Percentiles rank a stretch among this genome's conserved stretches.
phyloP scores from a whole-genome alignment of 2,329 filamentous ascomycete species.

The Fusarium virguliforme region DNA sequence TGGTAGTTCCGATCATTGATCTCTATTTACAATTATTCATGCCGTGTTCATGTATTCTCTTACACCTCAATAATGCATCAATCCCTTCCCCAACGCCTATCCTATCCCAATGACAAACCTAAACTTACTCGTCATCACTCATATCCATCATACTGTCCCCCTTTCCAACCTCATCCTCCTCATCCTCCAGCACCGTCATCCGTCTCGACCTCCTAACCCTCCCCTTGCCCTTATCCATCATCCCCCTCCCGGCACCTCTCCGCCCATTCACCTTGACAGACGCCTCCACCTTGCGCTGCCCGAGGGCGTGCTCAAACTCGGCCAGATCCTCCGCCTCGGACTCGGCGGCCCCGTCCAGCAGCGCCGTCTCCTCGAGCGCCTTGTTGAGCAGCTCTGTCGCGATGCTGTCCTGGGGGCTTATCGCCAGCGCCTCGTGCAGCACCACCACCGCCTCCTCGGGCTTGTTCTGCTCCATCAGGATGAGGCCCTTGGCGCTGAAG shows the following conservation, averaged over 20 bases:
- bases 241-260: conserved; percentile 36
- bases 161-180: conserved; percentile 57
- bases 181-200: conserved; percentile 54
- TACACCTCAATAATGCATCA: conserved; percentile 13
- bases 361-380: conserved; percentile 76
- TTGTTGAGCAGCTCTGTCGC: conserved; percentile 84
- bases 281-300: conserved; percentile 64
- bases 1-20: not conserved
- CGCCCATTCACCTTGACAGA: conserved; percentile 56
- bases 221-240: conserved; percentile 64
- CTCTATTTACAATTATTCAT: conserved; percentile 15
- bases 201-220: conserved; percentile 57
- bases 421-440: conserved; percentile 87
- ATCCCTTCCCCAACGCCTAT: conserved; percentile 39
- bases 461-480: conserved; percentile 83
- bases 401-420: conserved; percentile 84
- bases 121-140: conserved; percentile 66
- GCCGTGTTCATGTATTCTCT: not conserved
- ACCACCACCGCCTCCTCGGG: conserved; percentile 85
- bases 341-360: conserved; percentile 62
- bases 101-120: conserved; percentile 33
- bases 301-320: conserved; percentile 69
- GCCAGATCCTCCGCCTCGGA: conserved; percentile 65
- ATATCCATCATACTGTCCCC: conserved; percentile 70
- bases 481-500: conserved; percentile 87